Evolutionary conservation across 78 protist genomes (phyloP).

Genomic region (Blattamonas nauphoetae): DNA sequence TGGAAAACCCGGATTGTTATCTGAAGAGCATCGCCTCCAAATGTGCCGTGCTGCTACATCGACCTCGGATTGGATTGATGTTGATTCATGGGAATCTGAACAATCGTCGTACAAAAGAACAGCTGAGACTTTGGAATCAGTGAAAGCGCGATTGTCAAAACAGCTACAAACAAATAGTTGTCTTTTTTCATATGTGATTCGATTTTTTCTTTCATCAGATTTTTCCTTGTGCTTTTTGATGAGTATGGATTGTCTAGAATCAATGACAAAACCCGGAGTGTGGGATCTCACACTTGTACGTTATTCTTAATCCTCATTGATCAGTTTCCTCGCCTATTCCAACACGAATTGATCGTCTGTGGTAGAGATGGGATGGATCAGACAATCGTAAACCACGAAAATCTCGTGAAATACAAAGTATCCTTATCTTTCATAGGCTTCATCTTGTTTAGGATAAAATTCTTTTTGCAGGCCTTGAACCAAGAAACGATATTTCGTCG

Average conservation of each 20-base stretch:
- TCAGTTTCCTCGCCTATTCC: neutral
- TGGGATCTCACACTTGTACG: neutral
- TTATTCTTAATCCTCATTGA: neutral
- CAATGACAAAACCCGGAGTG: neutral
- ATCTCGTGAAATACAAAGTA: neutral
- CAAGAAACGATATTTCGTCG: neutral
- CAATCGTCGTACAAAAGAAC: neutral
- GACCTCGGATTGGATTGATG: neutral
- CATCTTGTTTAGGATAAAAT: neutral
- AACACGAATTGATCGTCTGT: neutral
- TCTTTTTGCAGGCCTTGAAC: neutral
- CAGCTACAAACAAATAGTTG: neutral
- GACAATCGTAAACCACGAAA: neutral
- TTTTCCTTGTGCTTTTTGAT: neutral
- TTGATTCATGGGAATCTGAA: neutral
- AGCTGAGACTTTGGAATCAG: neutral
- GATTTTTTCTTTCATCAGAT: neutral
- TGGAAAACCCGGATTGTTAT: neutral
- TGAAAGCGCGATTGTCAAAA: neutral
- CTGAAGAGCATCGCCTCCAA: neutral
- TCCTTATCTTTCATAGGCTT: neutral
- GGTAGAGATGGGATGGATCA: neutral
- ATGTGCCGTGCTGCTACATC: neutral
- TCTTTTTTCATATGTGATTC: neutral
- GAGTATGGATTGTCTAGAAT: neutral